A percentile compares a stretch with the other conserved stretches of the same genome.
Conservation (phyloP, 2,329 filamentous ascomycete genomes). For the Myrmaecium sp. region DNA sequence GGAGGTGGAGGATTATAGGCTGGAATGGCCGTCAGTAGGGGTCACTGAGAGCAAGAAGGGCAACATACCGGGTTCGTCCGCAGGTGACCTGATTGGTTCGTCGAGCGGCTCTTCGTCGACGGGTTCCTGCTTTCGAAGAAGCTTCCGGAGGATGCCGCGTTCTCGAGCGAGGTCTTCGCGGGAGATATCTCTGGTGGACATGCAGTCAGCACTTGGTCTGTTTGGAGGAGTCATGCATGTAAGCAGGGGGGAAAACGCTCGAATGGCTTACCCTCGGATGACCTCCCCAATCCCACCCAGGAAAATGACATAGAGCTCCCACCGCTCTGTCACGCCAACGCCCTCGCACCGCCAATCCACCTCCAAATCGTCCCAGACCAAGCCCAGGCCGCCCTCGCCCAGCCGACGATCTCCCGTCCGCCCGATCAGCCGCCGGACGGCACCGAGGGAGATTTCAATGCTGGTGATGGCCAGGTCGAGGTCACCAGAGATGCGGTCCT, state of each 20-base stretch:
- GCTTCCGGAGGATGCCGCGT: too few species aligned
- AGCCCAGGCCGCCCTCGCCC: conserved; percentile 24
- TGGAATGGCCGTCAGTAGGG: too few species aligned
- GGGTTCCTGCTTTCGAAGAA: conserved; percentile 19
- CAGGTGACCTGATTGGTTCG: too few species aligned
- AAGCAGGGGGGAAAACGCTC: too few species aligned
- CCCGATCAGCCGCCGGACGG: conserved; percentile 24
- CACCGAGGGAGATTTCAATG: conserved; percentile 33
- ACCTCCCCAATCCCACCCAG: conserved; percentile 26
- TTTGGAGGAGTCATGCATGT: too few species aligned
- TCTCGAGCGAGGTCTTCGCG: too few species aligned
- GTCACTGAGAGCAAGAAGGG: too few species aligned
- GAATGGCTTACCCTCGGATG: conserved; percentile 27
- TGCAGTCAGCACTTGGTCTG: too few species aligned
- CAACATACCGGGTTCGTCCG: too few species aligned
- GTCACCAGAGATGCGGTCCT: conserved; percentile 27
- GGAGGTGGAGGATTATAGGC: too few species aligned
- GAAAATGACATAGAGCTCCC: conserved; percentile 34
- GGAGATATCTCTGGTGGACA: too few species aligned
- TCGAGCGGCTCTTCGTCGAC: too few species aligned
- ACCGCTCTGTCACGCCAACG: conserved; percentile 27
- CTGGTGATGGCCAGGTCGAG: conserved; percentile 31
- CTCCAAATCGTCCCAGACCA: conserved; percentile 34
- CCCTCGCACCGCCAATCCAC: conserved; percentile 29
- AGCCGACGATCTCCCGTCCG: conserved; percentile 23